These are phyloP conservation scores for Solanum sejunctum DNA, from an alignment of 257 asterid genomes.

Conservation along the genomic window DNA sequence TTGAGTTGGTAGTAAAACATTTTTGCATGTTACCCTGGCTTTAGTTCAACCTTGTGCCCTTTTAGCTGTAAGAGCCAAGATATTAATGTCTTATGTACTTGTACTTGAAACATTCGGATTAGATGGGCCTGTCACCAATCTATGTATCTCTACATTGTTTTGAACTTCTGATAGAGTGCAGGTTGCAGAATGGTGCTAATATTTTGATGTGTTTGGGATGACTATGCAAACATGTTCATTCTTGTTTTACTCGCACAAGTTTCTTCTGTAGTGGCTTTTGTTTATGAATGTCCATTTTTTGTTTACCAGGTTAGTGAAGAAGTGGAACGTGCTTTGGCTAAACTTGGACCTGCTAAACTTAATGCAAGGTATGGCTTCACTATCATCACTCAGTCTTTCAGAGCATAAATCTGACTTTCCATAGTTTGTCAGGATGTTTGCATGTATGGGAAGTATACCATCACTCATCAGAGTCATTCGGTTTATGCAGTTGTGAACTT, in stretches of 20 bases:
- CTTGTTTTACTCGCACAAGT: background rate
- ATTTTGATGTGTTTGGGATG: background rate
- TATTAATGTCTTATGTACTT: background rate
- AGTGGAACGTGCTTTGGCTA: slow-evolving; percentile 96
- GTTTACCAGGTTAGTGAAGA: slow-evolving; percentile 86
- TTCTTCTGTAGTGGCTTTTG: background rate
- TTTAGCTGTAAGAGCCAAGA: background rate
- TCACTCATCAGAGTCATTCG: background rate
- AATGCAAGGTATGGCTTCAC: slow-evolving; percentile 49
- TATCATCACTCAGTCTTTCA: background rate
- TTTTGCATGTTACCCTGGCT: background rate
- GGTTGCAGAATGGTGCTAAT: background rate
- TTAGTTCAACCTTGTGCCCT: background rate
- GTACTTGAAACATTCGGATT: background rate
- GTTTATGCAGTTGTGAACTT: background rate
- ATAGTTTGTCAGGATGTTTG: background rate
- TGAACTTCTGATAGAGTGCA: background rate
- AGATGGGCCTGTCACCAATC: background rate
- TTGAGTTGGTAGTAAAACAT: background rate
- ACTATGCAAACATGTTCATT: background rate
- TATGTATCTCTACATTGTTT: background rate
- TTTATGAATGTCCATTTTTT: background rate
- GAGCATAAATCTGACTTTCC: background rate
- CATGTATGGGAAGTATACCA: background rate
- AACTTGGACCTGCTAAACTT: slow-evolving; percentile 63